Evolutionary conservation across 495 filamentous ascomycete genomes (phyloP), one percentile per base, ranked within the genome.

Genomic region (Neurospora sp.): DNA sequence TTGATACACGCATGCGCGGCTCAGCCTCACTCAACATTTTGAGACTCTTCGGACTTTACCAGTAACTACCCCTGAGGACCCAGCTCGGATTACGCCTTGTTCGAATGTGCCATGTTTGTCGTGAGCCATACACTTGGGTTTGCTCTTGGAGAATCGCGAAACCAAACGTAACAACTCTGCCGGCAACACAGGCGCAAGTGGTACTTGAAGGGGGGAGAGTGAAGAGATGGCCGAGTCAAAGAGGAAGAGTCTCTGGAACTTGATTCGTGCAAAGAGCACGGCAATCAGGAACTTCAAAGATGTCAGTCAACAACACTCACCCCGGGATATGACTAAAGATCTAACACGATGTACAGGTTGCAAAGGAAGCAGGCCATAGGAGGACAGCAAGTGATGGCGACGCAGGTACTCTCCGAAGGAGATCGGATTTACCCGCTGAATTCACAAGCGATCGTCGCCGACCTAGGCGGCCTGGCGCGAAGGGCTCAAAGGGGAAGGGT

Each of bases 401-500:
- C 37, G 70, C 73, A 20, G 27, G 66, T 31, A 23, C 59, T 20
- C 70, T 11, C 59, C 40, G 39, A 39, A 70, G 70, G 66, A 72
- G 72, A 70, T 37, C 76, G 2, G 75, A 76, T 23, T n/a, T 69
- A 0, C 74, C 72, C 8, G 8, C 18, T 5, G 71, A 72, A 20
- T 72, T 66, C 38, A 62, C 40, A 20, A 35, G 40, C 40, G 75
- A 82, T 48, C 84, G 84, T 39, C 81, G 83, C 46, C 77, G 84
- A 72, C 78, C 81, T 40, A 80, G 83, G 23, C 82, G 82, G 41
- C 81, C 82, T 27, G 81, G 83, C 54, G 77, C 80, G 23, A 75
- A 72, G 69, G 79, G 79, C 40, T 35, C 31, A 35, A 86, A 86
- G 73, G 84, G 85, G 40, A 86, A 85, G 74, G 84, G 81, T 23